These are phyloP conservation scores for Botrytis deweyae DNA, from an alignment of 2,329 filamentous ascomycete species.

Conservation along the genomic window DNA sequence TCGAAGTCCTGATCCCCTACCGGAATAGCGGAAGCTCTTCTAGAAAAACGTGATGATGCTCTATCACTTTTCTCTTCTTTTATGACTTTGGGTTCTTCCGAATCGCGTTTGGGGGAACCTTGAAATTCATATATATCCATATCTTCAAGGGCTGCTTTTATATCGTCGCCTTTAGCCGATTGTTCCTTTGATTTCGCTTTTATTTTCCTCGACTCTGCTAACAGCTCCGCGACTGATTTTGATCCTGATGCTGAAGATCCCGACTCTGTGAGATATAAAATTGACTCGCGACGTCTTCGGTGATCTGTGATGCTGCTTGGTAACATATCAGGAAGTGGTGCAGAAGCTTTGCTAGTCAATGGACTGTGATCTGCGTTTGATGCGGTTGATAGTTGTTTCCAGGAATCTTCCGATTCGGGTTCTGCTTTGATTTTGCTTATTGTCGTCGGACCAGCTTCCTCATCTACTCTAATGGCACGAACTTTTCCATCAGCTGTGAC, in stretches of 20 bases:
- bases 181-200: conserved; percentile 34
- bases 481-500: conserved; percentile 63
- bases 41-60: conserved; percentile 28
- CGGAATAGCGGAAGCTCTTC: conserved; percentile 30
- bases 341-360: conserved; percentile 32
- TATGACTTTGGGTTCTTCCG: conserved; percentile 6
- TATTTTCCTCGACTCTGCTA: conserved; percentile 35
- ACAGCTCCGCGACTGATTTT: conserved; percentile 36
- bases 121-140: conserved; percentile 38
- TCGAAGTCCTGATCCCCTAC: conserved; percentile 31
- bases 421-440: conserved; percentile 35
- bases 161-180: conserved; percentile 22
- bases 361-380: conserved; percentile 37
- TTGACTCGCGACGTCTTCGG: conserved; percentile 38
- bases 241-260: conserved; percentile 28
- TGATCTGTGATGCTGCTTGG: conserved; percentile 37
- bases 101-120: conserved; percentile 29
- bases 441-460: conserved; percentile 21
- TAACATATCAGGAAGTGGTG: conserved; percentile 26
- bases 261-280: conserved; percentile 32
- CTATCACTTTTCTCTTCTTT: conserved; percentile 28
- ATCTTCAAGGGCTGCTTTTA: conserved; percentile 30
- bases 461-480: conserved; percentile 31
- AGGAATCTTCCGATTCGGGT: conserved; percentile 35
- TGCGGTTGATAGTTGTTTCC: conserved; percentile 35